Conservation (phyloP, 2,329 filamentous ascomycete species). For the Cyphellophora europaea region DNA sequence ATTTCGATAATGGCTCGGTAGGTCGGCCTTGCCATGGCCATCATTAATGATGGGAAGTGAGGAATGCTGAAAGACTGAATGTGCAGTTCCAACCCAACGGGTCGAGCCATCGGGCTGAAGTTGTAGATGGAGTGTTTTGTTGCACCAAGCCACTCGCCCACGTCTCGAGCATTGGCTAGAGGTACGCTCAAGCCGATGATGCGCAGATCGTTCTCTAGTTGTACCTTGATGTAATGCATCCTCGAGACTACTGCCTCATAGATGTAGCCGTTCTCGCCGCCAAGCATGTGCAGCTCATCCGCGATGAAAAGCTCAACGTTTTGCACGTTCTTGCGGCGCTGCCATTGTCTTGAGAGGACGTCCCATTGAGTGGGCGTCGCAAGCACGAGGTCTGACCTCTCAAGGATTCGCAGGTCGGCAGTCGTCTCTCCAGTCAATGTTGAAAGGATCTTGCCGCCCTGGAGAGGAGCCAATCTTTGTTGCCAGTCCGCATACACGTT, state of each 20-base stretch:
- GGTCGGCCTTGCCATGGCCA: conserved; percentile 93
- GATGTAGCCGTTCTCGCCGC: conserved; percentile 73
- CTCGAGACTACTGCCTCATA: conserved; percentile 97
- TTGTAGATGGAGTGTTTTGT: conserved; percentile 98
- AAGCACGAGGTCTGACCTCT: conserved; percentile 78
- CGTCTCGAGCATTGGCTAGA: conserved; percentile 81
- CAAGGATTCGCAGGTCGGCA: conserved; percentile 79
- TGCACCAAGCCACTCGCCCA: conserved; percentile 96
- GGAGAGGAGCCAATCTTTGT: conserved; percentile 59
- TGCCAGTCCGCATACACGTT: conserved; percentile 76
- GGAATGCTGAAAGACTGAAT: conserved; percentile 93
- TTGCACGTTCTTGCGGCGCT: conserved; percentile 89
- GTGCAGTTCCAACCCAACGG: conserved; percentile 83
- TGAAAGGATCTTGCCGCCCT: conserved; percentile 79
- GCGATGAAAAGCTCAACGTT: conserved; percentile 85
- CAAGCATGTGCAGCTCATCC: conserved; percentile 89
- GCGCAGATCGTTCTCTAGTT: conserved; percentile 74
- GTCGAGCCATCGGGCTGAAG: conserved; percentile 86
- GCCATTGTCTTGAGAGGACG: conserved; percentile 90
- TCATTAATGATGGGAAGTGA: conserved; percentile 95
- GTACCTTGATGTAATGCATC: conserved; percentile 90
- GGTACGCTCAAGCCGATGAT: conserved; percentile 88
- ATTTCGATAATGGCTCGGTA: conserved; percentile 83
- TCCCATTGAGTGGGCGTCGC: conserved; percentile 96
- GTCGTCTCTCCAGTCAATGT: conserved; percentile 92